phyloP scores from a whole-genome alignment of 192 early-diverging fungal genomes.

The Coemansia sp. region DNA sequence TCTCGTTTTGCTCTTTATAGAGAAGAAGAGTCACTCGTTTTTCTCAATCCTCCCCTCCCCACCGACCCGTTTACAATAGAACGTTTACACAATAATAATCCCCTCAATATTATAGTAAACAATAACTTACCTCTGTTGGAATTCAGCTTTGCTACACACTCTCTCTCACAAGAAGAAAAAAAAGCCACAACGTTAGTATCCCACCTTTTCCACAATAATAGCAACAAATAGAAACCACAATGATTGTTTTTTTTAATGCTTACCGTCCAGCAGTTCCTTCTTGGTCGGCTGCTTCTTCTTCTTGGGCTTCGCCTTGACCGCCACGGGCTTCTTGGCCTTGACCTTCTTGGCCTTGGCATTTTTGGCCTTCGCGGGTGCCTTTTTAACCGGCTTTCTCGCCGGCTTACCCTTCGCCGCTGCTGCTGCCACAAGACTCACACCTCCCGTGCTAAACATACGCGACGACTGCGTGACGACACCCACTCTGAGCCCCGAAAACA shows the following conservation, averaged over 20 bases:
- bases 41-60: too few relatives aligned
- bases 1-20: too few relatives aligned
- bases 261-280: conserved; percentile 34
- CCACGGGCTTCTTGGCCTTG: conserved; percentile 6
- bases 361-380: conserved; percentile 1
- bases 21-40: too few relatives aligned
- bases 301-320: conserved; percentile 10
- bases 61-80: too few relatives aligned
- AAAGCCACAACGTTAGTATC: too few relatives aligned
- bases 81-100: too few relatives aligned
- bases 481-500: conserved; percentile 3
- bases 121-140: conserved; percentile 16
- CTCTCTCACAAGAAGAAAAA: too few relatives aligned
- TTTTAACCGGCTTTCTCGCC: conserved; percentile 3
- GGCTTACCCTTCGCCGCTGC: conserved; percentile 7
- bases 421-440: neutral
- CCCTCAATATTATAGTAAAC: too few relatives aligned
- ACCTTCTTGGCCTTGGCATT: conserved; percentile 1
- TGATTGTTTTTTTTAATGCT: neutral
- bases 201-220: too few relatives aligned
- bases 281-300: conserved; percentile 12
- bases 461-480: neutral
- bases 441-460: conserved; percentile 2
- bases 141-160: conserved; percentile 17
- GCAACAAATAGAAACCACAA: too few relatives aligned